phyloP scores from a whole-genome alignment of 2,329 filamentous ascomycete species.

The Coniochaeta ligniaria region DNA sequence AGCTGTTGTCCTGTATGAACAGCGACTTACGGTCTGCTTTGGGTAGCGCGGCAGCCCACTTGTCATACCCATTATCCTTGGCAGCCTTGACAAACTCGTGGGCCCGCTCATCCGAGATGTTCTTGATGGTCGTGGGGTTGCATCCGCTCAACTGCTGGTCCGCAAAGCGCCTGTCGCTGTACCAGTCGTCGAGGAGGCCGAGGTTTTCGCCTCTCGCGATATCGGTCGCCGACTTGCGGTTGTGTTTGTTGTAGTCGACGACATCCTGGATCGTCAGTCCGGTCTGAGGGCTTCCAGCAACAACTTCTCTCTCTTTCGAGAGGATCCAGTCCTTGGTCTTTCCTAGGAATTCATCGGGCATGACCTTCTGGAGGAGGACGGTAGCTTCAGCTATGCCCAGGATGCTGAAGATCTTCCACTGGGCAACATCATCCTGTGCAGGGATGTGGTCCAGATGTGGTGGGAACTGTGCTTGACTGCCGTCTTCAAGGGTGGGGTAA shows the following conservation, averaged over 20 bases:
- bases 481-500: constrained; percentile 19
- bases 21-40: constrained; percentile 22
- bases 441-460: constrained; percentile 23
- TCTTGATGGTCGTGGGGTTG: constrained; percentile 38
- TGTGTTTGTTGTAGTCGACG: constrained; percentile 25
- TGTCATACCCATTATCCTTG: constrained; percentile 20
- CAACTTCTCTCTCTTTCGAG: constrained; percentile 14
- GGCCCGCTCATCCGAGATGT: constrained; percentile 22
- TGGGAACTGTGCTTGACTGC: constrained; percentile 19
- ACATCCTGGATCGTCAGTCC: constrained; percentile 23
- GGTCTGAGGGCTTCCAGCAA: constrained; percentile 19
- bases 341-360: constrained; percentile 20
- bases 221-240: constrained; percentile 26
- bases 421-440: constrained; percentile 13
- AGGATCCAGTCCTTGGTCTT: constrained; percentile 22
- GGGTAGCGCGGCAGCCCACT: constrained; percentile 21
- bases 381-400: constrained; percentile 21
- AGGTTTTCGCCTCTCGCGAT: constrained; percentile 24
- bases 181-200: constrained; percentile 31
- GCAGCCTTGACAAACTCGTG: constrained; percentile 27
- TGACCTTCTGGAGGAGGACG: constrained; percentile 22
- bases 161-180: constrained; percentile 33
- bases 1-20: constrained; percentile 35
- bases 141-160: constrained; percentile 35
- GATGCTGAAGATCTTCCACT: constrained; percentile 22